Evolutionary conservation across 2,329 filamentous ascomycete species (phyloP), one percentile per base, ranked within the genome.

Genomic region (Aspergillus viridinutans): DNA sequence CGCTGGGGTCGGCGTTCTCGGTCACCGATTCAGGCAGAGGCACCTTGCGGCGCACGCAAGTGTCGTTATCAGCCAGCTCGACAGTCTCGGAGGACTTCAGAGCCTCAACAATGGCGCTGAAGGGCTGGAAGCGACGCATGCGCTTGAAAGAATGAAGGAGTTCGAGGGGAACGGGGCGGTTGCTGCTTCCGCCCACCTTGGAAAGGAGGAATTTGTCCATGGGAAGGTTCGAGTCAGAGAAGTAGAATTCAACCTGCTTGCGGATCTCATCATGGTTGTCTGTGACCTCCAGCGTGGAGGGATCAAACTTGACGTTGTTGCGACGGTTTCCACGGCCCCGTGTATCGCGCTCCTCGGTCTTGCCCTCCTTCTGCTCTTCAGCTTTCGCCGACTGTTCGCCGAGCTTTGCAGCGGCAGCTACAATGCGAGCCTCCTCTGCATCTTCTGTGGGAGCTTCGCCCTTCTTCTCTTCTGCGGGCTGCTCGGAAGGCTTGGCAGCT

Each of bases 221-320:
- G 52, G 89, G 88, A 40, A 99, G 85, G 77, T 97, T 97, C 69
- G 88, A 90, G 74, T 95, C 90, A 68, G 90, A 90, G 77, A 97
- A 96, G 82, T 97, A 97, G 76, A 96, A 97, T 73, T 97, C 92
- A 67, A 96, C 90, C 89, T 95, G 92, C 70, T 88, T 88, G 72
- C 90, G 88, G 68, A 97, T 96, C 75, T 89, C 84, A 25, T 81
- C 81, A 1, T 89, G 89, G 73, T 97, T 90, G 66, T 89, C 86
- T 25, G 87, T 88, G 70, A 90, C 87, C 53, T 86, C 78, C 62
- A 85, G 83, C 38, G 80, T 74, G 50, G 85, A 85, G 51, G 90
- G 82, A 67, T 92, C 87, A 57, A 87, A 90, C 74, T 90, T 90
- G 74, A 81, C 81, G 64, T 88, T 88, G 65, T 85, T 84, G 63